phyloP scores from a whole-genome alignment of 768 basidiomycete genomes.

The Tricholoma bakamatsutake region DNA sequence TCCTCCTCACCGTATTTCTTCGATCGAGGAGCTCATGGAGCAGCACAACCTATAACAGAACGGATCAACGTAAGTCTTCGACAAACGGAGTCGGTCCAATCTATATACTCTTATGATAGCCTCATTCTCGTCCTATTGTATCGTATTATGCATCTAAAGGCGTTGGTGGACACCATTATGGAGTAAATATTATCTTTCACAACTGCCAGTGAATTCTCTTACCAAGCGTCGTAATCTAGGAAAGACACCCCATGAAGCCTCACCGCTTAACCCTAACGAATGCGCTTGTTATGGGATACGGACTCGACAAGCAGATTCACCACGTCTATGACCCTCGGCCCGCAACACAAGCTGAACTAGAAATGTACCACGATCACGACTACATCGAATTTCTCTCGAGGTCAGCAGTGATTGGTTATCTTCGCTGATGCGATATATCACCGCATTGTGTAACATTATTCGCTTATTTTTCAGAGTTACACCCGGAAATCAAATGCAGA shows the following conservation, averaged over 20 bases:
- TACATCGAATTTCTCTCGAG: slow-evolving; percentile 94
- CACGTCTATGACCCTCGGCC: slow-evolving; percentile 83
- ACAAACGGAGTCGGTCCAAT: not conserved
- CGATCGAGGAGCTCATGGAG: slow-evolving; percentile 65
- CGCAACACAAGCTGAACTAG: slow-evolving; percentile 86
- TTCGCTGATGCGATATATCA: not conserved
- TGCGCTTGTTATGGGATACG: slow-evolving; percentile 92
- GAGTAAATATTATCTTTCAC: slow-evolving; percentile 46
- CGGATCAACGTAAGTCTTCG: slow-evolving; percentile 56
- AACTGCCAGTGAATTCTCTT: not conserved
- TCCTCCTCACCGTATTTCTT: slow-evolving; percentile 72
- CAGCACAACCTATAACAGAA: slow-evolving; percentile 76
- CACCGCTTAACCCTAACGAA: slow-evolving; percentile 95
- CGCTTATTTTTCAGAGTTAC: slow-evolving; percentile 55
- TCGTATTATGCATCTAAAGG: slow-evolving; percentile 96
- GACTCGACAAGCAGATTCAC: slow-evolving; percentile 92
- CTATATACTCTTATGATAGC: slow-evolving; percentile 25
- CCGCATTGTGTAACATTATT: not conserved
- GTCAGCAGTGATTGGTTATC: slow-evolving; percentile 33
- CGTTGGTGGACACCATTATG: slow-evolving; percentile 95
- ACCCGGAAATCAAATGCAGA: slow-evolving; percentile 61
- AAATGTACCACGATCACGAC: slow-evolving; percentile 89
- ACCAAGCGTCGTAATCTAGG: slow-evolving; percentile 39
- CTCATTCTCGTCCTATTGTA: slow-evolving; percentile 85
- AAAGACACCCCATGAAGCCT: slow-evolving; percentile 98